Conservation (phyloP, 2,329 filamentous ascomycete genomes). For the Neonectria sp. region DNA sequence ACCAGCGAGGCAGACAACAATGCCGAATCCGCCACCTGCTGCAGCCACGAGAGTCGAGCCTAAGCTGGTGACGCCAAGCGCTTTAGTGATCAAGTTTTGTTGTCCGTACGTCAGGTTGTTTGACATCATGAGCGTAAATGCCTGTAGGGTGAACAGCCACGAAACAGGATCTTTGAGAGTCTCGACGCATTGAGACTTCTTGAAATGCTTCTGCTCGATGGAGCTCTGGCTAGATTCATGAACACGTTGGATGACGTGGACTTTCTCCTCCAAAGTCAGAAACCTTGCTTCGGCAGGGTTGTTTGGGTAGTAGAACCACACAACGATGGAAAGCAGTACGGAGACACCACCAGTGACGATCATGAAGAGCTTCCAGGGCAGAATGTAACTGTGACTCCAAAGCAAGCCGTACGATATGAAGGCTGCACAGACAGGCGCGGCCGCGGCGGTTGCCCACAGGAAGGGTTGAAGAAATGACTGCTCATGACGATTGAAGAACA, state of each 20-base stretch:
- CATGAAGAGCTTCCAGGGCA: conserved; percentile 58
- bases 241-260: conserved; percentile 54
- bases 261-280: conserved; percentile 57
- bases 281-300: conserved; percentile 56
- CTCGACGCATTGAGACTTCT: conserved; percentile 49
- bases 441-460: conserved; percentile 52
- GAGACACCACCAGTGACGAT: conserved; percentile 55
- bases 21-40: conserved; percentile 54
- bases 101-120: conserved; percentile 59
- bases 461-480: conserved; percentile 52
- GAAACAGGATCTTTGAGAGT: conserved; percentile 49
- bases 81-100: conserved; percentile 54
- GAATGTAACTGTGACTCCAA: conserved; percentile 50
- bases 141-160: conserved; percentile 50
- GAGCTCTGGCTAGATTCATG: conserved; percentile 53
- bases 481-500: conserved; percentile 56
- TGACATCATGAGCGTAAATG: conserved; percentile 53
- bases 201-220: conserved; percentile 57
- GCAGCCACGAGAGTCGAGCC: conserved; percentile 57
- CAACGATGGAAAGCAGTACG: conserved; percentile 51
- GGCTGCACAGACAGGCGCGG: conserved; percentile 55
- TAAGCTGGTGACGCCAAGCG: conserved; percentile 54
- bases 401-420: conserved; percentile 59
- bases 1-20: conserved; percentile 51
- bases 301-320: conserved; percentile 56